Evolutionary conservation across 805 yeast genomes (phyloP).

Genomic region (Alloascoidea africana): DNA sequence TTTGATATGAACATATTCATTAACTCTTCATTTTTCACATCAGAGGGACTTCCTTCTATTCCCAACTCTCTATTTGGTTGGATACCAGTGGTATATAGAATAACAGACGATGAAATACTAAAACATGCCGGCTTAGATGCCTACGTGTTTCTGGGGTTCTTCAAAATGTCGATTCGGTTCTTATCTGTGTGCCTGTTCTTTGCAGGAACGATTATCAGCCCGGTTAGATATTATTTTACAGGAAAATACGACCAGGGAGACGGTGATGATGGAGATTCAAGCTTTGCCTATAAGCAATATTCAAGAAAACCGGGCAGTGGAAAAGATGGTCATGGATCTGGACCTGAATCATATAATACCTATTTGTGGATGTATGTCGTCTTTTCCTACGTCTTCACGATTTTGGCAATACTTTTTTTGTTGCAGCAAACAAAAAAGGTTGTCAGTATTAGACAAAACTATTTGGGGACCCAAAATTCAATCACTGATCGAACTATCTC

Average conservation of each 20-base stretch:
- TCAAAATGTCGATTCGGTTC: constrained; percentile 71
- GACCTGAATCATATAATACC: constrained; percentile 29
- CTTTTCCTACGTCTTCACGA: constrained; percentile 78
- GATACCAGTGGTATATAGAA: constrained; percentile 50
- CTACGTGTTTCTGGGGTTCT: constrained; percentile 78
- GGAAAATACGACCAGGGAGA: constrained; percentile 52
- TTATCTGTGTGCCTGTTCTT: constrained; percentile 49
- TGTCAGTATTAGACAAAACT: constrained; percentile 62
- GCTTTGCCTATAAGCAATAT: no score
- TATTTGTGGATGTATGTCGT: constrained; percentile 79
- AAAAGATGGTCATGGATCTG: not conserved
- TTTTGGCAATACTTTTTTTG: constrained; percentile 41
- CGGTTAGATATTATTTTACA: constrained; percentile 69
- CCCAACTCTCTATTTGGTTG: constrained; percentile 63
- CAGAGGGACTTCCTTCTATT: constrained; percentile 38
- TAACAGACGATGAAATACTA: constrained; percentile 62
- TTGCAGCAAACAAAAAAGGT: constrained; percentile 59
- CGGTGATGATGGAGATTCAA: constrained; percentile 10
- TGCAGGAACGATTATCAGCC: constrained; percentile 66
- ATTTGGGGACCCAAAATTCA: constrained; percentile 75
- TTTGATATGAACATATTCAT: constrained; percentile 1
- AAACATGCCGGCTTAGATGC: constrained; percentile 93
- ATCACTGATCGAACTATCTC: constrained; percentile 85
- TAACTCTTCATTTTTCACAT: constrained; percentile 6
- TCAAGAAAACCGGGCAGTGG: no score